Conservation (phyloP, 345 rosid genomes). For the Lepidium africanum region DNA sequence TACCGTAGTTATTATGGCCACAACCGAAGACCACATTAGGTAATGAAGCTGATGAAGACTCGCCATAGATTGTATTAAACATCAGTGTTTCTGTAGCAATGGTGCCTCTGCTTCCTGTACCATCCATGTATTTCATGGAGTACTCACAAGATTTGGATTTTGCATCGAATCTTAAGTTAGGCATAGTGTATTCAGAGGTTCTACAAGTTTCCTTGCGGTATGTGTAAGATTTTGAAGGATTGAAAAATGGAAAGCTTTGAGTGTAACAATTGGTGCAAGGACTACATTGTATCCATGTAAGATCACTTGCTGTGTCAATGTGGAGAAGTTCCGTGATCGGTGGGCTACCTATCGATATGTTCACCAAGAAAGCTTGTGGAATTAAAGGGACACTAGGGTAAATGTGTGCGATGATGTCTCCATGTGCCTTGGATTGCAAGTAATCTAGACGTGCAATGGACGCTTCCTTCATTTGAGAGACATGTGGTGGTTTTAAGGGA, state of each 20-base stretch:
- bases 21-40: background rate
- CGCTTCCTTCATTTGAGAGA: background rate
- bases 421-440: background rate
- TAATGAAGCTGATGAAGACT: background rate
- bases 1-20: background rate
- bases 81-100: background rate
- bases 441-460: background rate
- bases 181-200: background rate
- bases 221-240: background rate
- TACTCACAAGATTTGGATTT: background rate
- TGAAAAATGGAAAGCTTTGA: background rate
- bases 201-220: background rate
- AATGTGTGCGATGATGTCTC: background rate
- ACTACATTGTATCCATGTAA: slow-evolving; percentile 2
- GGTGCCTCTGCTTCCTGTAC: background rate
- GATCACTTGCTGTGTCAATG: background rate
- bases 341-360: slow-evolving; percentile 19
- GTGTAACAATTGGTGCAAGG: background rate
- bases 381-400: background rate
- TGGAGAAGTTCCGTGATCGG: background rate
- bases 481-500: background rate
- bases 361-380: background rate
- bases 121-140: background rate
- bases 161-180: background rate
- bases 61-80: slow-evolving; percentile 1